A percentile compares a stretch with the other conserved stretches of the same genome.
Conservation (phyloP, 108 stramenopile species). For the Discostella stelligeroides region DNA sequence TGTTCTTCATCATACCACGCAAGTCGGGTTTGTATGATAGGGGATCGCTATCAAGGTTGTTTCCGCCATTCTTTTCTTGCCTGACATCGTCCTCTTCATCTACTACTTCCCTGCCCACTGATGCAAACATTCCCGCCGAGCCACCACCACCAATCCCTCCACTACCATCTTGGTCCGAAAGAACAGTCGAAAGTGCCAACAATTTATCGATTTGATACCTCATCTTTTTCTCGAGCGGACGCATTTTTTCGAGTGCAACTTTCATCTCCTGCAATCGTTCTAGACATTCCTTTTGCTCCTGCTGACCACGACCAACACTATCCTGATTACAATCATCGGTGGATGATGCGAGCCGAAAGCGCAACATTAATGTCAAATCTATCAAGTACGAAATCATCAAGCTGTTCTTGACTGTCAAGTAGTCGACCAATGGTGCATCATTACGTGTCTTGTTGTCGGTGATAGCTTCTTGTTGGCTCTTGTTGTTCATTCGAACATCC, state of each 20-base stretch:
- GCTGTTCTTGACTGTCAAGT: constrained; percentile 74
- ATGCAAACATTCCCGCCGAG: constrained; percentile 42
- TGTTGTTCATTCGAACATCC: constrained; percentile 38
- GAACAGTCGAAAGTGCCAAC: constrained; percentile 51
- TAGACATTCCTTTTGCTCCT: constrained; percentile 30
- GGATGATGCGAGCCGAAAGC: constrained; percentile 19
- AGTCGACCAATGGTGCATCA: constrained; percentile 50
- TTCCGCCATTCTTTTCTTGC: too few relatives aligned
- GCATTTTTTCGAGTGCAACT: constrained; percentile 78
- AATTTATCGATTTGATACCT: constrained; percentile 88
- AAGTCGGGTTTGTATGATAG: constrained; percentile 49
- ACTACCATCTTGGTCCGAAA: neutral
- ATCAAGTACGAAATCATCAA: constrained; percentile 78
- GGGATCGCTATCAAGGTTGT: constrained; percentile 44
- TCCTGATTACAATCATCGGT: too few relatives aligned
- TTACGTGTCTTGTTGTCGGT: constrained; percentile 45
- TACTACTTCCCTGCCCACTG: constrained; percentile 36
- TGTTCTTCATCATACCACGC: constrained; percentile 41
- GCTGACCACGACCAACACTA: neutral
- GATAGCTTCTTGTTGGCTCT: too few relatives aligned
- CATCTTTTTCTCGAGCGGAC: constrained; percentile 84
- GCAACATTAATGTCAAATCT: constrained; percentile 63
- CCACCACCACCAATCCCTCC: neutral
- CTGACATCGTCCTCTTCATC: constrained; percentile 35
- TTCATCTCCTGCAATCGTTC: constrained; percentile 74